Conservation (phyloP, 306 rosid genomes). For the Sicyos edulis region DNA sequence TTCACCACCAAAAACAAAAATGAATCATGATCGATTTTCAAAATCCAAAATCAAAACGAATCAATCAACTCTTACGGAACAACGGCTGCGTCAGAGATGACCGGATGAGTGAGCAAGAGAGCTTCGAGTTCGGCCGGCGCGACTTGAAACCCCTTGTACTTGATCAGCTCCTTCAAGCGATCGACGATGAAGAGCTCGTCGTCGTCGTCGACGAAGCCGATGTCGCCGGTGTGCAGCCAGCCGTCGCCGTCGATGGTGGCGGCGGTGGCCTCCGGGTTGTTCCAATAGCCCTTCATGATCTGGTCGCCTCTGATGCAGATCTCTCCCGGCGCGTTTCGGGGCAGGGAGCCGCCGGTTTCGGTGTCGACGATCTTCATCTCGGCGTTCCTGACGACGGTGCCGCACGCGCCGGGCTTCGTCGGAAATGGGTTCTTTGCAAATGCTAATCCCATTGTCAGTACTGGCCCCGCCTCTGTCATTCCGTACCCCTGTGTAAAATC, state of each 20-base stretch:
- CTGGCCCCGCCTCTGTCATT: slow-evolving; percentile 93
- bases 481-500: slow-evolving; percentile 97
- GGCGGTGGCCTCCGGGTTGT: slow-evolving; percentile 56
- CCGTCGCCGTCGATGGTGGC: slow-evolving; percentile 68
- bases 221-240: slow-evolving; percentile 84
- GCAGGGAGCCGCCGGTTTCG: slow-evolving; percentile 49
- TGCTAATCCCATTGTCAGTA: slow-evolving; percentile 64
- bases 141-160: slow-evolving; percentile 86
- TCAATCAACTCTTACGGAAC: slow-evolving; percentile 47
- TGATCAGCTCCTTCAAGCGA: slow-evolving; percentile 71
- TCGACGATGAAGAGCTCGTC: slow-evolving; percentile 89
- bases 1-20: background rate
- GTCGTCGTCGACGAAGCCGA: slow-evolving; percentile 59
- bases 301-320: slow-evolving; percentile 82
- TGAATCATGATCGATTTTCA: background rate
- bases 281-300: slow-evolving; percentile 82
- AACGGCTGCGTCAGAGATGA: slow-evolving; percentile 64
- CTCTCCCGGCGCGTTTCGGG: slow-evolving; percentile 58
- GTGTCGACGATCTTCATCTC: slow-evolving; percentile 73
- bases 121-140: slow-evolving; percentile 93
- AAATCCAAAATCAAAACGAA: background rate
- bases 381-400: slow-evolving; percentile 69
- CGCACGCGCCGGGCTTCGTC: slow-evolving; percentile 75
- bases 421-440: slow-evolving; percentile 55
- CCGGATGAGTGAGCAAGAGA: slow-evolving; percentile 60